Conservation (phyloP, 306 rosid genomes). For the Gleditsia sinensis region DNA sequence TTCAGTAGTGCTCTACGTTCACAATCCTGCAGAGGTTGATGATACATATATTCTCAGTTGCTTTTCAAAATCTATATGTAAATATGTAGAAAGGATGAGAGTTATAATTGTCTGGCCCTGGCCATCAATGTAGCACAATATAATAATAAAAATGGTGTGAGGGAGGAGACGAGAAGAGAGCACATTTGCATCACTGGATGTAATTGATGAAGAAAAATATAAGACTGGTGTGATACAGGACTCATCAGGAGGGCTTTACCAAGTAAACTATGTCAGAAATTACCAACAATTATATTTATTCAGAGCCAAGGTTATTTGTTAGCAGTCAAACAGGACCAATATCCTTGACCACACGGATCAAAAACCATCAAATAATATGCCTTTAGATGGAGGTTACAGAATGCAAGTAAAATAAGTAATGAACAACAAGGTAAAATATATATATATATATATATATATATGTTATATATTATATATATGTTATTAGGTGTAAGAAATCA, state of each 20-base stretch:
- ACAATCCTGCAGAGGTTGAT: conserved; percentile 68
- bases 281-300: background rate
- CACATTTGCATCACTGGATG: conserved; percentile 2
- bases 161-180: background rate
- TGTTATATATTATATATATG: too few species aligned
- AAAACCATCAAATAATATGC: background rate
- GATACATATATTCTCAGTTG: conserved; percentile 11
- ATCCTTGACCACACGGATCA: conserved; percentile 5
- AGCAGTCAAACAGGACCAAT: conserved; percentile 12
- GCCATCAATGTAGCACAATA: background rate
- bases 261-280: background rate
- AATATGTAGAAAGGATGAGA: background rate
- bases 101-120: background rate
- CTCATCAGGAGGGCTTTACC: background rate
- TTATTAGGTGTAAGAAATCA: too few species aligned
- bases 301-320: background rate
- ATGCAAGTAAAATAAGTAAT: background rate
- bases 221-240: background rate
- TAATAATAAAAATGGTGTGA: background rate
- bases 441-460: too few species aligned
- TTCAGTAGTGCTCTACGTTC: conserved; percentile 87
- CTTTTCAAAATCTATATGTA: background rate
- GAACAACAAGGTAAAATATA: background rate
- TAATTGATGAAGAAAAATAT: background rate
- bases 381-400: conserved; percentile 19